These are phyloP conservation scores for Talaromyces amestolkiae DNA, from an alignment of 2,329 filamentous ascomycete genomes.

Conservation along the genomic window DNA sequence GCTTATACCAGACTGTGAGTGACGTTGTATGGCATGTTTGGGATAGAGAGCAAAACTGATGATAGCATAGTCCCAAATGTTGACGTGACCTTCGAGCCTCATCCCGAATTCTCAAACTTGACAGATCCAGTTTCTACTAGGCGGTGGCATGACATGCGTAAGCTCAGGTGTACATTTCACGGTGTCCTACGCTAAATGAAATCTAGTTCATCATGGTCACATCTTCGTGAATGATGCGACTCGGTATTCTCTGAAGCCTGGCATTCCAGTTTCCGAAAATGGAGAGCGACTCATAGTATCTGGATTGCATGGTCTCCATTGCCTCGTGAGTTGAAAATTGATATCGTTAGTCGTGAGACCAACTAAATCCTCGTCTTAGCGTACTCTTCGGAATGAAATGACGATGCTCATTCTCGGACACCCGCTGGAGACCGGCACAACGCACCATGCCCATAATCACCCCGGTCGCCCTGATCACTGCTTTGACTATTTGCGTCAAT, in stretches of 20 bases:
- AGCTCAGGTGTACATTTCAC: not conserved
- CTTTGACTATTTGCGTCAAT: constrained; percentile 14
- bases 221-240: constrained; percentile 12
- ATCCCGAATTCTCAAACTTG: constrained; percentile 15
- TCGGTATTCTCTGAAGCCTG: constrained; percentile 8
- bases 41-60: not conserved
- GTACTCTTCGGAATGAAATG: constrained; percentile 11
- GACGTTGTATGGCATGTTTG: not conserved
- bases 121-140: constrained; percentile 1
- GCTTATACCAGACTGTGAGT: constrained; percentile 4
- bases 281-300: constrained; percentile 11
- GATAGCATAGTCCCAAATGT: constrained; percentile 7
- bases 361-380: not conserved
- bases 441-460: constrained; percentile 9
- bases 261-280: constrained; percentile 10
- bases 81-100: constrained; percentile 4
- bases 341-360: too few species aligned
- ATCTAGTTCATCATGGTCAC: constrained; percentile 6
- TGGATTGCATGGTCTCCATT: constrained; percentile 12
- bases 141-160: constrained; percentile 10
- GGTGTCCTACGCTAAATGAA: not conserved
- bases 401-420: constrained; percentile 13
- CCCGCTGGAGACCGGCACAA: constrained; percentile 1
- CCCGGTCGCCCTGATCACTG: constrained; percentile 13
- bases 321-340: constrained; percentile 7